Conservation (phyloP, 1,284 basidiomycete genomes). For the Pyrrhoderma lamaoense region DNA sequence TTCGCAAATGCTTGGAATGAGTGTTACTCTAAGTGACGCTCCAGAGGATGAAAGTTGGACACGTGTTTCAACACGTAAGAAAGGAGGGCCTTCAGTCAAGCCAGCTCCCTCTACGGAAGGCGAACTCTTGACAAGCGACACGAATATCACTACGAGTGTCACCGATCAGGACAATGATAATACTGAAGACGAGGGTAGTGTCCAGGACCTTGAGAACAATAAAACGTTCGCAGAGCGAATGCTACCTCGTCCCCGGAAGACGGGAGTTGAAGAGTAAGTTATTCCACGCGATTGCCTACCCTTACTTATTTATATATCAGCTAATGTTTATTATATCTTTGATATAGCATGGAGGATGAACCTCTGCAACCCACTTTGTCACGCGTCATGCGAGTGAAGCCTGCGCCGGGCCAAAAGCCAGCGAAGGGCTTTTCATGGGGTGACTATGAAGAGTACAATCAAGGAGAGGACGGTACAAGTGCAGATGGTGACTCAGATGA, state of each 20-base stretch:
- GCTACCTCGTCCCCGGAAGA: slow-evolving; percentile 51
- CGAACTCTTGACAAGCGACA: slow-evolving; percentile 44
- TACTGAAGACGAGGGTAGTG: slow-evolving; percentile 21
- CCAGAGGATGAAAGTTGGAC: slow-evolving; percentile 48
- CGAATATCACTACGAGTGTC: slow-evolving; percentile 43
- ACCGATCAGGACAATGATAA: slow-evolving; percentile 43
- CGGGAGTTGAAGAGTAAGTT: slow-evolving; percentile 60
- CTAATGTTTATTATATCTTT: slow-evolving; percentile 15
- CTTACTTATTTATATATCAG: slow-evolving; percentile 17
- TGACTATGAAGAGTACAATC: slow-evolving; percentile 61
- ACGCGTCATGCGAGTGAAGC: slow-evolving; percentile 57
- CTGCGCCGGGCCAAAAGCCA: slow-evolving; percentile 47
- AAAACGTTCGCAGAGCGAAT: slow-evolving; percentile 52
- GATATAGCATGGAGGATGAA: slow-evolving; percentile 50
- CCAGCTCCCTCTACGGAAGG: slow-evolving; percentile 16
- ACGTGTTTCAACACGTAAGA: slow-evolving; percentile 33
- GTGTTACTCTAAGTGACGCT: slow-evolving; percentile 17
- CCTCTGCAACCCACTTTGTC: slow-evolving; percentile 47
- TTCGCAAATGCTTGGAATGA: slow-evolving; percentile 8
- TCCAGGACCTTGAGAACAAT: slow-evolving; percentile 25
- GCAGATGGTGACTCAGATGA: slow-evolving; percentile 50
- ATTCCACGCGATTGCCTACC: not conserved
- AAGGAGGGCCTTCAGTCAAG: slow-evolving; percentile 10
- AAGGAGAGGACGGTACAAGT: slow-evolving; percentile 45
- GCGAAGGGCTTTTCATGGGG: slow-evolving; percentile 63